Percentiles rank a stretch among this genome's conserved stretches.
phyloP scores from a whole-genome alignment of 805 yeast genomes.

The Debaryomyces hansenii region DNA sequence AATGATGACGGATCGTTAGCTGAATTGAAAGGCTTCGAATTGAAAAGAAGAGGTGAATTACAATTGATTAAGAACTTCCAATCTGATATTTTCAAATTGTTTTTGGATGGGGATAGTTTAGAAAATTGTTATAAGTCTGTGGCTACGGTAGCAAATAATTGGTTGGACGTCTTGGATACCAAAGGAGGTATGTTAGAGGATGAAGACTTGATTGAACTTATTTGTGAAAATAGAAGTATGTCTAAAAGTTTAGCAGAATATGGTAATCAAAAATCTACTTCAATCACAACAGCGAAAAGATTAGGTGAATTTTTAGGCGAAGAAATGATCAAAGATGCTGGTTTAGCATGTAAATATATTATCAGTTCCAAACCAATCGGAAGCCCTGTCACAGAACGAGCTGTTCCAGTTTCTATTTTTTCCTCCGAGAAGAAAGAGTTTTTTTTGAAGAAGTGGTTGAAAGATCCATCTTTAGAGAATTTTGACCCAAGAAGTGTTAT shows the following conservation, averaged over 20 bases:
- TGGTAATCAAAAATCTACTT: slow-evolving; percentile 87
- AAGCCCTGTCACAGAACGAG: slow-evolving; percentile 93
- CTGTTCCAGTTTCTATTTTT: slow-evolving; percentile 94
- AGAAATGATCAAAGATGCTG: slow-evolving; percentile 95
- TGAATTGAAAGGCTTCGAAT: slow-evolving; percentile 93
- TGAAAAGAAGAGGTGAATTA: slow-evolving; percentile 95
- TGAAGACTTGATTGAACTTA: slow-evolving; percentile 88
- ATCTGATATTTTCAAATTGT: slow-evolving; percentile 87
- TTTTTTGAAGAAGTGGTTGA: slow-evolving; percentile 83
- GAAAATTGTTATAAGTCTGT: slow-evolving; percentile 85
- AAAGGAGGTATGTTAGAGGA: slow-evolving; percentile 87
- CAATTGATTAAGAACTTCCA: slow-evolving; percentile 93
- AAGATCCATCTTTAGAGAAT: slow-evolving; percentile 70
- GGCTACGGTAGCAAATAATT: slow-evolving; percentile 88
- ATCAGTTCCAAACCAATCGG: slow-evolving; percentile 80
- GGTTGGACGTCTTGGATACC: slow-evolving; percentile 92
- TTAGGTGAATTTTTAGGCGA: slow-evolving; percentile 93
- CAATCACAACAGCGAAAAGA: slow-evolving; percentile 92
- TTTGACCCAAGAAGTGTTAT: slow-evolving; percentile 87
- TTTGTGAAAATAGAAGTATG: slow-evolving; percentile 96
- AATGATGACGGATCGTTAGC: slow-evolving; percentile 93
- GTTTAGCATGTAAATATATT: slow-evolving; percentile 91
- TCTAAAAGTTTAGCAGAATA: slow-evolving; percentile 88
- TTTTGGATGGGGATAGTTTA: slow-evolving; percentile 79
- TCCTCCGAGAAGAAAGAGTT: slow-evolving; percentile 81